Base-by-base conservation (phyloP, 805 yeast species). In the Spathaspora arborariae region DNA sequence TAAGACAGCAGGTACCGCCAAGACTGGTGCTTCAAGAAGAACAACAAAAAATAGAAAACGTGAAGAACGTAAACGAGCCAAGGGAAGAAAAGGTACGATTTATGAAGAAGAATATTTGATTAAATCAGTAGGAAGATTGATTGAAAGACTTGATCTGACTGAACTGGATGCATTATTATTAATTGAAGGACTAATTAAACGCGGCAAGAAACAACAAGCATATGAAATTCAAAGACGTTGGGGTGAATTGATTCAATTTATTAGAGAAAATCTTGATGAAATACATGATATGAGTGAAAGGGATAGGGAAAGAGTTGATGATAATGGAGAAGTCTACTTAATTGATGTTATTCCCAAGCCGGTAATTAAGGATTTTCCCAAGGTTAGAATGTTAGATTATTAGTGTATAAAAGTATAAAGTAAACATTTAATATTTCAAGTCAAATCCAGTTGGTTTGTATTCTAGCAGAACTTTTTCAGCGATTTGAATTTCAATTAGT, bases 61-160 rank as follows among this genome's bases (percentile, higher is more conserved):
- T 54, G 97, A 92, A 66, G 99, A 92, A 62, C 81, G 99, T 58
- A 94, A 94, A 70, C 79, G 82, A 50, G 99, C 99, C 2, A 81
- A 96, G 57, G 99, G 99, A 50, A 89, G 95, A 73, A 94, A 94
- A 70, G 98, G 98, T 41, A 92, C 97, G 5, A 86, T 94, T 18
- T 94, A 94, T 59, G 99, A 94, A 65, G 99, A 94, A 63, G 98
- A 94, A 63, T 94, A 94, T 64, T 78, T 94, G 47, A 84, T 94
- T 41, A 81, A 80, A 55, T 91, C 97, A 3, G 82, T 88, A 48
- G 94, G 96, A 3, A 81, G 99, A 61, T 75, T 94, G 62, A 67
- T 89, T 27, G 97, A 89, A 46, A 80, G 99, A 56, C 67, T 94
- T 48, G 78, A 80, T 39, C 82, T 79, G 53, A 85, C 96, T 0